These are phyloP conservation scores for Colletotrichum siamense DNA, from an alignment of 2,329 filamentous ascomycete genomes.

Conservation along the genomic window DNA sequence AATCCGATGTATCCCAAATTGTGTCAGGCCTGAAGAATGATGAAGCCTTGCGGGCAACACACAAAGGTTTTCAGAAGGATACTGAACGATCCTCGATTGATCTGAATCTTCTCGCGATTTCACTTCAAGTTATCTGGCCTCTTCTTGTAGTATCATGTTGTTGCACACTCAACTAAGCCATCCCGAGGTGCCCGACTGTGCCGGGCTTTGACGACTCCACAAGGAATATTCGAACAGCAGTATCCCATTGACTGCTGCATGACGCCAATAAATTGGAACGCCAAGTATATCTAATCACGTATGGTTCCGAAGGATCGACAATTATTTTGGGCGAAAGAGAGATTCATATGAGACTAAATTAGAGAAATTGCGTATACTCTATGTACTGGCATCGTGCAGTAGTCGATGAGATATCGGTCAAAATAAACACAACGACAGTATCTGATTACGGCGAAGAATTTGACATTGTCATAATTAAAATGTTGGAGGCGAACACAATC, in stretches of 20 bases:
- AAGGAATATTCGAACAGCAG: neutral
- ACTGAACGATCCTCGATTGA: fast-evolving
- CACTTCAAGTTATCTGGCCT: neutral
- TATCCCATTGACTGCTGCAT: too few species aligned
- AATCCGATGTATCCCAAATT: fast-evolving
- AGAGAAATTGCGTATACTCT: too few species aligned
- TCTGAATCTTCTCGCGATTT: fast-evolving
- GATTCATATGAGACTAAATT: too few species aligned
- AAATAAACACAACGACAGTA: fast-evolving
- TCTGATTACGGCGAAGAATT: fast-evolving
- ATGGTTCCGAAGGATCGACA: too few species aligned
- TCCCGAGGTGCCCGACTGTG: neutral
- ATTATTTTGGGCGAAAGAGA: too few species aligned
- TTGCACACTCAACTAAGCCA: neutral
- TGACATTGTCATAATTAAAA: too few species aligned
- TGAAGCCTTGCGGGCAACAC: neutral
- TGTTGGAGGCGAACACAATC: neutral
- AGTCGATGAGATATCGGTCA: too few species aligned
- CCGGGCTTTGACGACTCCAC: fast-evolving
- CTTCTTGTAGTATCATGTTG: neutral
- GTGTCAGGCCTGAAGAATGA: neutral
- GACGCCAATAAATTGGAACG: too few species aligned
- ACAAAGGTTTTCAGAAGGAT: fast-evolving
- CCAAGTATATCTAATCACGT: too few species aligned
- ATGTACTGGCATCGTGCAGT: too few species aligned